Conservation (phyloP, 2,329 filamentous ascomycete genomes). For the Tolypocladium amazonense region DNA sequence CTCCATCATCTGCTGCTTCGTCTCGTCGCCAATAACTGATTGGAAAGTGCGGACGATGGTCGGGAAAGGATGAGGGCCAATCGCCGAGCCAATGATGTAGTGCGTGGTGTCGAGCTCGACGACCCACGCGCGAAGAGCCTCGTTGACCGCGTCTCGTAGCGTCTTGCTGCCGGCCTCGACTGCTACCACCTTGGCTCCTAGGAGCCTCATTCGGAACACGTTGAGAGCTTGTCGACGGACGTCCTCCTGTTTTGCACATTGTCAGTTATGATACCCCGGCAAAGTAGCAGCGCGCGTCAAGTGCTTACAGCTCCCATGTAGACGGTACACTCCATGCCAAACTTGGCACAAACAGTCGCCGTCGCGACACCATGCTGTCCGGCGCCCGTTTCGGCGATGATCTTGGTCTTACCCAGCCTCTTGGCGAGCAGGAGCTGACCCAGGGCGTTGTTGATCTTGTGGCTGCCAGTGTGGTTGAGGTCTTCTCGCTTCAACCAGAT, state of each 20-base stretch:
- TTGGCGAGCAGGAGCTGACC: slow-evolving; percentile 83
- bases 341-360: slow-evolving; percentile 94
- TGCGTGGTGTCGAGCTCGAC: slow-evolving; percentile 87
- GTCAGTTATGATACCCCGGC: slow-evolving; percentile 10
- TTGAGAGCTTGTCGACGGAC: slow-evolving; percentile 93
- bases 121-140: slow-evolving; percentile 90
- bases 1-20: slow-evolving; percentile 80
- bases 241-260: slow-evolving; percentile 51
- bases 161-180: slow-evolving; percentile 85
- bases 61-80: slow-evolving; percentile 95
- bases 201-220: slow-evolving; percentile 95
- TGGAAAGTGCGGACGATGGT: slow-evolving; percentile 97
- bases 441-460: slow-evolving; percentile 99
- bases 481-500: slow-evolving; percentile 99
- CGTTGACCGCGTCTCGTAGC: slow-evolving; percentile 83
- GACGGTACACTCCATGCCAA: slow-evolving; percentile 94
- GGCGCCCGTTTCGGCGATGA: slow-evolving; percentile 95
- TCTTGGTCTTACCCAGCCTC: slow-evolving; percentile 85
- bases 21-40: slow-evolving; percentile 90
- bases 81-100: slow-evolving; percentile 96
- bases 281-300: neutral
- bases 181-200: slow-evolving; percentile 84
- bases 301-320: slow-evolving; percentile 77
- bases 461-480: slow-evolving; percentile 91
- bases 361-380: slow-evolving; percentile 97